Evolutionary conservation across 805 yeast species (phyloP), one percentile per base, ranked within the genome.

Genomic region (Ogataea trehalophila): DNA sequence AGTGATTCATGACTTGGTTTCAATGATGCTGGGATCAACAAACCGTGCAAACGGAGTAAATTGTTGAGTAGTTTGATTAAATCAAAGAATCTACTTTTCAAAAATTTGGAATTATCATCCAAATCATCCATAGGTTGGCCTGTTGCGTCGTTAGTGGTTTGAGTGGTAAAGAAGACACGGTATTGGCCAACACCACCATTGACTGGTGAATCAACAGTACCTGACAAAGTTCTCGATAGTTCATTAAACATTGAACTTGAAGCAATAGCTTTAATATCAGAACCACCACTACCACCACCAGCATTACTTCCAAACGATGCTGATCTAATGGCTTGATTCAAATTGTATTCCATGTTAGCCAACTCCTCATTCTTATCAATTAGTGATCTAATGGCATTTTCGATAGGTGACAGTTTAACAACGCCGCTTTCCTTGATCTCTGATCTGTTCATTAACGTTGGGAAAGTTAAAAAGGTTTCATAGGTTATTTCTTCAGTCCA

Each of bases 121-220:
- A 55, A 46, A 13, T 56, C 57, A 20, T 54, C 61, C 36, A 33
- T 65, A 60, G 34, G 44, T 26, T 26, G 31, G 31, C 9, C 31
- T 2, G 31, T 11, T 9, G 4, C 2, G 31, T 9, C 9, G 31
- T 26, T 6, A 11, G 31, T 9, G 31, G 4, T 26, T 26, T 9
- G 31, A 6, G 31, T 11, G 9, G 9, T 9, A 13, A 86, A 79
- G 61, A 89, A 87, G 2, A 77, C 77, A 46, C 91, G 74, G 66
- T 86, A 89, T 61, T 85, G 89, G 2, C 88, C 87, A 53, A 89
- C 87, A 48, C 97, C 97, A 34, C 97, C 97, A 62, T 89, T 89
- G 6, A 89, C 92, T 3, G 96, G 96, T 0, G 96, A 81, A 62
- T 88, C 95, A 46, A 90, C 91, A 0, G 96, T 87, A 39, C 96